Base-by-base conservation (phyloP, 2,329 filamentous ascomycete species). In the Pezicula radicicola region DNA sequence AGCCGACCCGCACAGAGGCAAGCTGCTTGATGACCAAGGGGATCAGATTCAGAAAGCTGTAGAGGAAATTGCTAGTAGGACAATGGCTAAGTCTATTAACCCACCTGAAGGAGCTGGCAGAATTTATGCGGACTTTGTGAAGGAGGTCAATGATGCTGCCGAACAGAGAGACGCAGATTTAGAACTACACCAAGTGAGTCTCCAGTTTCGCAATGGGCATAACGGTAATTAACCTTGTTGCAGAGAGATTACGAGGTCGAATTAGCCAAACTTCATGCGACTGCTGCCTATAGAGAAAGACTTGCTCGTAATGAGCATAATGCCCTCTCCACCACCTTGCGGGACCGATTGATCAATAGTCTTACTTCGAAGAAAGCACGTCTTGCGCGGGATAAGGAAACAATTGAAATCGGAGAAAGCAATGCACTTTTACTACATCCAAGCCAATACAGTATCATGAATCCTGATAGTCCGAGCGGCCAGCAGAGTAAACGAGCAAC, bases 91-190 rank as follows among this genome's bases (percentile, higher is more conserved):
- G 46, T 67, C 69, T 42, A 60, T 67, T 33, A 67, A 68, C 36
- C 61, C 66, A 87, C 63, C 63, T 41, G 54, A 53, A 49, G 87
- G 89, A 73, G 91, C 91, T 33, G 94, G 94, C 1, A 89, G 86
- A 63, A 84, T 88, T 65, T 97, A 96, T 68, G 80, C 87, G 53
- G 85, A 90, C 60, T 97, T 95, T 73, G 84, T 94, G 18, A 83
- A 90, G 60, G 85, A 93, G 55, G 82, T 97, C 49, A 95, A 97
- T 66, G 87, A 95, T 68, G 81, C 91, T 7, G 85, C 96, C 59
- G 92, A 97, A 70, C 83, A 90, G 64, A 83, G 90, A 61, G 94
- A 99, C 74, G 85, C 88, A 57, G 85, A 92, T 62, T 73, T 97
- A 65, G 86, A 88, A 6, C 82, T 87, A 65, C 81, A 96, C 59